Evolutionary conservation across 1,139 yeast genomes (phyloP), one percentile per base, ranked within the genome.

Genomic region (Kodamaea alishanica): DNA sequence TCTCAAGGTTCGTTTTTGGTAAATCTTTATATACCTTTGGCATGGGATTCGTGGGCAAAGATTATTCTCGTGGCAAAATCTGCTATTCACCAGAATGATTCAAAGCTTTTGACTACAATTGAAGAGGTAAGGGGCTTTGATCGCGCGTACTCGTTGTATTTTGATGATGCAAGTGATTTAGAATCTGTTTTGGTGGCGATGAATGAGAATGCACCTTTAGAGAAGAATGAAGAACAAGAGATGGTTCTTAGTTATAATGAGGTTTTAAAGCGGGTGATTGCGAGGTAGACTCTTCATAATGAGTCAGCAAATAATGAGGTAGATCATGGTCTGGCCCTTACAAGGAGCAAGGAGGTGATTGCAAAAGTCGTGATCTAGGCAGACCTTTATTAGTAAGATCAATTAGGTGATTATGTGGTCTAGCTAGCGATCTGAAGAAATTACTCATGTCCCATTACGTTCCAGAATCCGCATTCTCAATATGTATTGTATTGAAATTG

Each of bases 1-100:
- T 31, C 33, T 9, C 36, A 35, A 26, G 31, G 32, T 11, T 37
- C 35, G 5, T 9, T 35, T n/a, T 31, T 35, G 10, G 34, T 48
- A 26, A 38, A 40, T 11, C 54, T 81, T 11, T 52, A 65, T 27
- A 68, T 84, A 2, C 81, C 83, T 0, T 41, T 46, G 8, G 76
- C 73, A 0, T 63, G 73, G 61, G 88, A 81, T 46, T 60, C 78
- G 4, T 65, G 72, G 67, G 62, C 65, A 20, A 73, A 77, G 45
- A 78, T 81, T 22, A 49, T 60, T 10, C 61, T 79, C 0, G 48
- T 78, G 24, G 68, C 74, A 6, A 62, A 60, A 34, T 52, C 71
- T 34, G 40, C 42, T 7, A 24, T 48, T 9, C 41, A 43, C 24
- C 46, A 38, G n/a, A 10, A 32, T 5, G 43, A 40, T 24, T 32